phyloP scores from a whole-genome alignment of 352 stramenopile genomes.

The Phytophthora syringae region DNA sequence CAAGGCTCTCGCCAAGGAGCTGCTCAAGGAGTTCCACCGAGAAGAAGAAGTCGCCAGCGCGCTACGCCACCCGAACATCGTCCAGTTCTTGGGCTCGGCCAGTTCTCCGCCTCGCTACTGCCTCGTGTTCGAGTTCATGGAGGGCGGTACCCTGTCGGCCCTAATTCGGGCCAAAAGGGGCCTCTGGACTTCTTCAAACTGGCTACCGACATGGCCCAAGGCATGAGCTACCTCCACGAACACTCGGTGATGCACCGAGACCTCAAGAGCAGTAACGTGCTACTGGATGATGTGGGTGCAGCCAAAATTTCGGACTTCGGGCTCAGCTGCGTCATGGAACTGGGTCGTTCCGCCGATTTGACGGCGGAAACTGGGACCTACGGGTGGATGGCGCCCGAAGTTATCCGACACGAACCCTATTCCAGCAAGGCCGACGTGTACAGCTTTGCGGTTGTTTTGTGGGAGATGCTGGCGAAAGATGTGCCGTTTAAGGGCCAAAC shows the following conservation, averaged over 20 bases:
- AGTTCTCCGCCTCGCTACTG: constrained; percentile 87
- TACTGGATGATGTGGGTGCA: constrained; percentile 83
- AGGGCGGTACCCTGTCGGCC: constrained; percentile 83
- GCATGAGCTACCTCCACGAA: constrained; percentile 95
- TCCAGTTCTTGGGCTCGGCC: constrained; percentile 85
- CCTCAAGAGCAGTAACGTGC: constrained; percentile 96
- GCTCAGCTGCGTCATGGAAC: constrained; percentile 85
- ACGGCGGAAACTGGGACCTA: constrained; percentile 91
- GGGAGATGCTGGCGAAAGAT: constrained; percentile 86
- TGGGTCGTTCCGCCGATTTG: constrained; percentile 75
- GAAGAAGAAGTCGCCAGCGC: constrained; percentile 87
- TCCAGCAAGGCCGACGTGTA: constrained; percentile 96
- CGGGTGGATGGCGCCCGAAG: constrained; percentile 95
- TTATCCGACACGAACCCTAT: constrained; percentile 94
- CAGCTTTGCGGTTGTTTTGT: constrained; percentile 91
- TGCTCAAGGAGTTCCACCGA: constrained; percentile 88
- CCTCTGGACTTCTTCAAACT: constrained; percentile 86
- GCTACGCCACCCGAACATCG: constrained; percentile 86
- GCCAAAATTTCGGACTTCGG: constrained; percentile 92
- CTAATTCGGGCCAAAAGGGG: constrained; percentile 68
- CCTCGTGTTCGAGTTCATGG: constrained; percentile 90
- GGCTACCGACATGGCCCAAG: constrained; percentile 76
- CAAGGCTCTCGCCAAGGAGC: constrained; percentile 65
- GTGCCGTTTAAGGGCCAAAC: constrained; percentile 86
- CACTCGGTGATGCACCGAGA: constrained; percentile 95